A percentile compares a stretch with the other conserved stretches of the same genome.
Conservation (phyloP, 2,329 filamentous ascomycete species). For the Bretziella fagacearum region DNA sequence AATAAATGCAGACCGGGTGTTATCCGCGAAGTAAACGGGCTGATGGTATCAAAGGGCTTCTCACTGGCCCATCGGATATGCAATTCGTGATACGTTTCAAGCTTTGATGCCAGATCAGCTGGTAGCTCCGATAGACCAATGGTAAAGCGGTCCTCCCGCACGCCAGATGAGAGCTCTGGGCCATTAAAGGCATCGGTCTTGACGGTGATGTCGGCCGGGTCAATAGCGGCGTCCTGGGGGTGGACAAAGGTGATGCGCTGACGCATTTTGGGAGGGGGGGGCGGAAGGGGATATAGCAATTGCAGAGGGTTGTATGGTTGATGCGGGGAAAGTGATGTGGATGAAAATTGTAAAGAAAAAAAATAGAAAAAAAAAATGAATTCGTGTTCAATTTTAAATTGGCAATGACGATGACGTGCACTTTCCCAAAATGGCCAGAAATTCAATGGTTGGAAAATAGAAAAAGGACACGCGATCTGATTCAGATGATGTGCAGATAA, state of each 20-base stretch:
- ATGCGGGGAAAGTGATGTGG: constrained; percentile 14
- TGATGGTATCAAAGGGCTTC: constrained; percentile 36
- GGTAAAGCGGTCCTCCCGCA: constrained; percentile 66
- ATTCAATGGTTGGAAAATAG: too few relatives aligned
- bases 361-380: too few relatives aligned
- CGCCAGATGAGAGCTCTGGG: constrained; percentile 38
- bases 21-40: constrained; percentile 58
- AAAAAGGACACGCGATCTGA: too few relatives aligned
- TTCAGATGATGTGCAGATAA: too few relatives aligned
- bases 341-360: constrained; percentile 20
- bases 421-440: too few relatives aligned
- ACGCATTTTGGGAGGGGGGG: constrained; percentile 37
- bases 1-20: constrained; percentile 71
- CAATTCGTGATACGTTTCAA: constrained; percentile 51
- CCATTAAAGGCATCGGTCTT: constrained; percentile 36
- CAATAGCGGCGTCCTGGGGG: constrained; percentile 43
- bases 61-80: constrained; percentile 65
- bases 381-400: too few relatives aligned
- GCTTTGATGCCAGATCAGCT: constrained; percentile 40
- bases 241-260: constrained; percentile 68
- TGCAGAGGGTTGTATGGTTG: not conserved
- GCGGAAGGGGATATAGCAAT: not conserved
- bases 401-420: too few relatives aligned
- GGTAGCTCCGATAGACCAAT: constrained; percentile 59
- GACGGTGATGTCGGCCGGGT: constrained; percentile 46